Evolutionary conservation across 306 rosid genomes (phyloP).

Genomic region (Biancaea sappan): DNA sequence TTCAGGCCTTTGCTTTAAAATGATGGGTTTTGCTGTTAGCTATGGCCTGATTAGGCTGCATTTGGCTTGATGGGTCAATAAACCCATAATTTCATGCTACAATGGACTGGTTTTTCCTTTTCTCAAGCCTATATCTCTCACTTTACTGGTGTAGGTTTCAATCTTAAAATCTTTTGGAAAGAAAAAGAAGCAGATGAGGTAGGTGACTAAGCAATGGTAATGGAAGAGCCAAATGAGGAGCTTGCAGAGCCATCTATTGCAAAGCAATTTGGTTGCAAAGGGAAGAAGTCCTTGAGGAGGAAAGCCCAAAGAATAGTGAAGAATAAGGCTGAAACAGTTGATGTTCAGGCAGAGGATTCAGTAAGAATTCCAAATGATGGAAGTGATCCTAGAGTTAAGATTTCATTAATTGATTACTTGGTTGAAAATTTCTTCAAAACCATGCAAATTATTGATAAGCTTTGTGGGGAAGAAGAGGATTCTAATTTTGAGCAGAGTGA

Average conservation of each 20-base stretch:
- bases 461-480: conserved; percentile 55
- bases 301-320: conserved; percentile 5
- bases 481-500: conserved; percentile 43
- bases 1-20: background rate
- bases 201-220: conserved; percentile 20
- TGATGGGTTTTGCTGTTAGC: background rate
- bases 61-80: background rate
- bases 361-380: conserved; percentile 10
- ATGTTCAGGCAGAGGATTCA: conserved; percentile 11
- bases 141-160: background rate
- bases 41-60: background rate
- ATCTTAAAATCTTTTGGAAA: background rate
- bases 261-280: background rate
- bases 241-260: conserved; percentile 25
- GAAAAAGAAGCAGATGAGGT: background rate
- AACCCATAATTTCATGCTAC: background rate
- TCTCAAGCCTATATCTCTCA: background rate
- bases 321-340: conserved; percentile 5
- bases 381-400: conserved; percentile 34
- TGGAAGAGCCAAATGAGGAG: conserved; percentile 30
- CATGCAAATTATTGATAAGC: conserved; percentile 55
- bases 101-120: background rate
- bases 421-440: conserved; percentile 64
- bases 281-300: conserved; percentile 30
- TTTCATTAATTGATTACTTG: conserved; percentile 61